Evolutionary conservation across 177 flowering plant species (phyloP), one percentile per base, ranked within the genome.

Genomic region (Vitis hybrid): DNA sequence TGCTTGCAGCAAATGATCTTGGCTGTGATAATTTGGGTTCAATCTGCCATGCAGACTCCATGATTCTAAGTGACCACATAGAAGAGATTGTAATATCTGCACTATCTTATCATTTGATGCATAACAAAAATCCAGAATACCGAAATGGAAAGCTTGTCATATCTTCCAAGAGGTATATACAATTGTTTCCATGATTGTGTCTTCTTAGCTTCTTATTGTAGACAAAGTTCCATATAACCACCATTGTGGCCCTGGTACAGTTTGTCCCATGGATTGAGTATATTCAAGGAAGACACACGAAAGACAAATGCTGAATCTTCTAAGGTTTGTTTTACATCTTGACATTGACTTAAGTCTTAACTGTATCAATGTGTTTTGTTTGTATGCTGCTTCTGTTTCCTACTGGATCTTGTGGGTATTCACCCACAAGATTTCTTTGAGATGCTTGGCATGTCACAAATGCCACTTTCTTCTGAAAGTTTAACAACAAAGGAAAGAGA

Each of bases 61-160:
- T 80, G 72, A 74, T 74, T 50, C 74, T 84, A 15, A 68, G 87
- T 64, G 74, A 77, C 68, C 75, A 79, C 71, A 82, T 84, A 23
- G 84, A 84, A 65, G 87, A 84, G 60, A 82, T 84, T 56, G 82
- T 84, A 52, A 72, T 84, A 3, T 80, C 85, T 0, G 87, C 85
- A 61, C 75, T 84, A 12, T 84, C 85, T 13, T 75, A 82, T 77
- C 85, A 84, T 72, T 74, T 84, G 74, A 80, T 80, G 82, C 66
- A 80, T 39, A 80, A 70, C 17, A 80, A 79, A 71, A 81, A 82
- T 60, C 85, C 85, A n/a, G 82, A 82, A 59, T 84, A 82, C 66
- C 80, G 87, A 57, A 84, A 84, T 75, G 85, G 87, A 62, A 84
- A 80, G 76, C 87, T 82, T 72, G 55, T 84, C n/a, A 80, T 84